Evolutionary conservation across 2,329 filamentous ascomycete species (phyloP).

Genomic region (Xylaria arbuscula): DNA sequence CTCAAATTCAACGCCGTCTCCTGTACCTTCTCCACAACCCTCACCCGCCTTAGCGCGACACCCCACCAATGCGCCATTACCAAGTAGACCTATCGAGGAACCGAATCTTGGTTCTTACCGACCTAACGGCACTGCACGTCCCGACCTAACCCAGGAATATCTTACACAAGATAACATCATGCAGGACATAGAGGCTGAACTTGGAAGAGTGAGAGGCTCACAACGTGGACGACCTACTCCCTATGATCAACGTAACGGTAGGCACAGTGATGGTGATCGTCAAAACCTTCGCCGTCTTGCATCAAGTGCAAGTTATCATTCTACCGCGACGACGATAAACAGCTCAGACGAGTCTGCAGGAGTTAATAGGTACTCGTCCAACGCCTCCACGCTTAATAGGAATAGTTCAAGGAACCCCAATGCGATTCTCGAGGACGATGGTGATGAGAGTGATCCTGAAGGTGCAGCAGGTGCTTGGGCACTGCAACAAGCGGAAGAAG

Average conservation of each 20-base stretch:
- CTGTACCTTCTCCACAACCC: slow-evolving; percentile 58
- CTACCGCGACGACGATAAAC: slow-evolving; percentile 60
- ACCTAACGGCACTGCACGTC: slow-evolving; percentile 51
- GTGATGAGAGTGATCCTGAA: slow-evolving; percentile 88
- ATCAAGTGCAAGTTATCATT: slow-evolving; percentile 57
- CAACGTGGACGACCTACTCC: slow-evolving; percentile 55
- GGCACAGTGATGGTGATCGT: slow-evolving; percentile 59
- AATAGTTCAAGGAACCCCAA: slow-evolving; percentile 52
- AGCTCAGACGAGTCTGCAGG: slow-evolving; percentile 52
- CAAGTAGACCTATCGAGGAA: slow-evolving; percentile 63
- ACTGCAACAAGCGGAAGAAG: slow-evolving; percentile 85
- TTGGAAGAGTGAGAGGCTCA: slow-evolving; percentile 55
- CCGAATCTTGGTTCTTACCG: slow-evolving; percentile 57
- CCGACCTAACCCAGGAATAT: slow-evolving; percentile 54
- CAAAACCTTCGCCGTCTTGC: slow-evolving; percentile 57
- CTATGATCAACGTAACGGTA: slow-evolving; percentile 56
- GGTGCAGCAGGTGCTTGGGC: slow-evolving; percentile 85
- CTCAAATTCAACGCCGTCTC: slow-evolving; percentile 63
- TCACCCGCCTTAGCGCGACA: slow-evolving; percentile 64
- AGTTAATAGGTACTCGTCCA: slow-evolving; percentile 55
- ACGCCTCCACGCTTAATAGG: slow-evolving; percentile 55
- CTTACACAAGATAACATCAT: slow-evolving; percentile 65
- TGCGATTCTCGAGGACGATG: slow-evolving; percentile 57
- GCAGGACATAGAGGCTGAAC: slow-evolving; percentile 67
- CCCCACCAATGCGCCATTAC: slow-evolving; percentile 69